These are phyloP conservation scores for Cadophora gregata DNA, from an alignment of 2,329 filamentous ascomycete genomes.

Conservation along the genomic window DNA sequence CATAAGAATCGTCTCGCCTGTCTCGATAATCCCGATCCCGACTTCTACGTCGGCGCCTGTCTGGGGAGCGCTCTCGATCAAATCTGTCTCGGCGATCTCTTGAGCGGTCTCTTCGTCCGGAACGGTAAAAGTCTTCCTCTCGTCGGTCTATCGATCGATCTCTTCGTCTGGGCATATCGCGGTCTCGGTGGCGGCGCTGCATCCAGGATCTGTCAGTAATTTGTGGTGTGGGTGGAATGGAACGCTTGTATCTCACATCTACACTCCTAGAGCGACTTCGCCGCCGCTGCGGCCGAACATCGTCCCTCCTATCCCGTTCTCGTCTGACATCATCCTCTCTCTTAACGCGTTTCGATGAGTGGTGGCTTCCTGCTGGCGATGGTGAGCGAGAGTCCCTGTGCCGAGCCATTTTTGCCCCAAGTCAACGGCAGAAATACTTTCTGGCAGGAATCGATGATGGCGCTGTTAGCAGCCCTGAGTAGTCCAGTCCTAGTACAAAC, in stretches of 20 bases:
- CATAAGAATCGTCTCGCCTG: constrained; percentile 77
- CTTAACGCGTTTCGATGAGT: constrained; percentile 65
- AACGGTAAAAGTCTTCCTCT: constrained; percentile 69
- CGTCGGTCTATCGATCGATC: constrained; percentile 73
- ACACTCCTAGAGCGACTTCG: constrained; percentile 66
- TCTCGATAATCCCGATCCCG: constrained; percentile 72
- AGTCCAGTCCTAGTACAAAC: constrained; percentile 6
- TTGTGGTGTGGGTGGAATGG: constrained; percentile 27
- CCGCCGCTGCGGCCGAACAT: constrained; percentile 56
- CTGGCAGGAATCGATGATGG: constrained; percentile 32
- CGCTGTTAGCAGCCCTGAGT: constrained; percentile 6
- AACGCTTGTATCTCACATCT: constrained; percentile 58
- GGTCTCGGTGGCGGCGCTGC: constrained; percentile 66
- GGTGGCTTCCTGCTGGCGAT: constrained; percentile 89
- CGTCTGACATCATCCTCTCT: constrained; percentile 56
- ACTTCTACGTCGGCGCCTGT: constrained; percentile 63
- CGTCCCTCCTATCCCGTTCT: constrained; percentile 57
- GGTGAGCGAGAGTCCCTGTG: constrained; percentile 78
- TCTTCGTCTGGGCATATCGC: constrained; percentile 66
- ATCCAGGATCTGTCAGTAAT: constrained; percentile 49
- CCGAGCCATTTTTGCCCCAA: constrained; percentile 59
- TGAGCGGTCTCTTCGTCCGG: constrained; percentile 65
- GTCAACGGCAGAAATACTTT: constrained; percentile 53
- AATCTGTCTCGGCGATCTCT: constrained; percentile 66
- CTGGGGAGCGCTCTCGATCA: constrained; percentile 64